Evolutionary conservation across 208 protist genomes (phyloP).

Genomic region (Trichomonas tenax): DNA sequence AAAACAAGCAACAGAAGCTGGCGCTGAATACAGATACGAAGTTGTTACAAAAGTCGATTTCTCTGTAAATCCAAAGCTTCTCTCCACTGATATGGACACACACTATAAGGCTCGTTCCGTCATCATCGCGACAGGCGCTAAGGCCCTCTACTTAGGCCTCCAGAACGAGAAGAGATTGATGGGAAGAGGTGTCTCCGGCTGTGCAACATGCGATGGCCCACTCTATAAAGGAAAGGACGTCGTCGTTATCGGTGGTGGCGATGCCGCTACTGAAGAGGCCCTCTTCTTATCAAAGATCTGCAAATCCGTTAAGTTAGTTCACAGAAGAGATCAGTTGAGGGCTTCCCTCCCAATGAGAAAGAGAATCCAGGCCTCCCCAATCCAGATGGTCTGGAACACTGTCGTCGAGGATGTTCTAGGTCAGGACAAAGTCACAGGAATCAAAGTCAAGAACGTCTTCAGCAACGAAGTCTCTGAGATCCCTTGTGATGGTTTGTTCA

Average conservation of each 20-base stretch:
- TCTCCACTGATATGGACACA: not conserved
- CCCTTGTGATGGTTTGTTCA: slow-evolving; percentile 50
- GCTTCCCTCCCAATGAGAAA: slow-evolving; percentile 56
- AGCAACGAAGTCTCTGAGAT: slow-evolving; percentile 28
- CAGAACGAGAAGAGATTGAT: slow-evolving; percentile 43
- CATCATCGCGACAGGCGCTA: slow-evolving; percentile 56
- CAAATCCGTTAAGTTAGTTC: slow-evolving; percentile 51
- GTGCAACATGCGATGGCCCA: slow-evolving; percentile 56
- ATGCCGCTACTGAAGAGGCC: slow-evolving; percentile 55
- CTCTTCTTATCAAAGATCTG: slow-evolving; percentile 47
- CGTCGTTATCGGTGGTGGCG: slow-evolving; percentile 53
- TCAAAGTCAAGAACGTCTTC: slow-evolving; percentile 30
- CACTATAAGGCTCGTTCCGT: slow-evolving; percentile 34
- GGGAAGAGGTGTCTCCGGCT: slow-evolving; percentile 51
- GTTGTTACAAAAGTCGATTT: slow-evolving; percentile 43
- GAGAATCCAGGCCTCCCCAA: slow-evolving; percentile 23
- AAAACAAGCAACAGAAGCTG: slow-evolving; percentile 34
- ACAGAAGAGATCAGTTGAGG: slow-evolving; percentile 52
- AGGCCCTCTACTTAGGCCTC: slow-evolving; percentile 36
- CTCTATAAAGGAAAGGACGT: slow-evolving; percentile 28
- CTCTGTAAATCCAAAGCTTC: not conserved
- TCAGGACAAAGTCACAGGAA: slow-evolving; percentile 20
- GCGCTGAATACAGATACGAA: slow-evolving; percentile 39
- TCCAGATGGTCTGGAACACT: slow-evolving; percentile 44
- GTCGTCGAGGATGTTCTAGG: slow-evolving; percentile 37